Evolutionary conservation across 352 stramenopile species (phyloP), one percentile per base, ranked within the genome.

Genomic region (Blastocystis sp.): DNA sequence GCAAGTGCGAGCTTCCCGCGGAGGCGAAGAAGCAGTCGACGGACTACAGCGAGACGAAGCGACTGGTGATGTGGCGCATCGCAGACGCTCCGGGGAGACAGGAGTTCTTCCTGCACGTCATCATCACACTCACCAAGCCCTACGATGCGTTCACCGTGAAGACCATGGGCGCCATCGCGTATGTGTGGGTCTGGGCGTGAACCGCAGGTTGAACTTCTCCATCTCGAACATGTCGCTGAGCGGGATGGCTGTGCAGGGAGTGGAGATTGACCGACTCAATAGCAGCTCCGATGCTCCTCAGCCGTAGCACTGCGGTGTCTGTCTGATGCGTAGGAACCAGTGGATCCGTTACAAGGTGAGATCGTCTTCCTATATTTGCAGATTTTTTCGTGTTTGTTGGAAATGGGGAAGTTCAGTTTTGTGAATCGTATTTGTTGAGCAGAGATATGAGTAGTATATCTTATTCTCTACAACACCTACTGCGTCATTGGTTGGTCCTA

Each of bases 71-170:
- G 29, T 87, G 76, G 76, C 29, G 41, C 29, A 87, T 87, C 41
- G 62, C 34, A 7, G 76, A 75, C 3, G 55, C 41, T 34, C 34
- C 39, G n/a, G 76, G 56, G 20, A 26, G 41, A 26, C 55, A 69
- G 34, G 76, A 87, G 20, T 59, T 61, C 41, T 87, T 76, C 62
- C 62, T 87, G n/a, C 76, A 87, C 23, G 62, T 87, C 34, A 87
- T 87, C 62, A 87, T 87, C 50, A 87, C 55, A 26, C 45, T 87
- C 15, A 87, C 76, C 8, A 41, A 87, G 45, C 76, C 50, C 15
- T 87, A 37, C n/a, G 76, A 66, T 34, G 9, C 50, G 18, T 87
- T 68, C 34, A 87, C 76, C 26, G 45, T 87, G 37, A 68, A 69
- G 76, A 47, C 55, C 11, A 87, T 87, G 76, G 37, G 76, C 3